These are phyloP conservation scores for Psilocybe tampanensis DNA, from an alignment of 768 basidiomycete genomes.

Conservation along the genomic window DNA sequence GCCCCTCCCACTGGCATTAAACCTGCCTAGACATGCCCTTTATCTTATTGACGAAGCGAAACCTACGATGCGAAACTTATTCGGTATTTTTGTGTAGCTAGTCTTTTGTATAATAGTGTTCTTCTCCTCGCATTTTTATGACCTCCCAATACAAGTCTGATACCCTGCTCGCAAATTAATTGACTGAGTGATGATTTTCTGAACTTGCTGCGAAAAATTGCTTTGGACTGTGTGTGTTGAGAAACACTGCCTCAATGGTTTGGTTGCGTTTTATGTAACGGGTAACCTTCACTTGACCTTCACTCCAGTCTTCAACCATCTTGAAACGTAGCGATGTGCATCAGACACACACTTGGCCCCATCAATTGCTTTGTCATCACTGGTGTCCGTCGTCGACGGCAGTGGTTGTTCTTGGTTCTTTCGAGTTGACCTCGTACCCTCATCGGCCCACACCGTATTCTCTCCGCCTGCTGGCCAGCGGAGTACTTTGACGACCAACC, in stretches of 20 bases:
- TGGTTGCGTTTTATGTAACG: too few species aligned
- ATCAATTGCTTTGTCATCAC: conserved; percentile 14
- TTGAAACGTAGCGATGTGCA: neutral
- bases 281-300: too few species aligned
- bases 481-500: conserved; percentile 12
- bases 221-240: too few species aligned
- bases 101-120: conserved; percentile 3
- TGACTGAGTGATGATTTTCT: too few species aligned
- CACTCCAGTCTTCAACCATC: too few species aligned
- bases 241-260: too few species aligned
- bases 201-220: too few species aligned
- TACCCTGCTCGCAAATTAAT: too few species aligned
- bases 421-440: conserved; percentile 28
- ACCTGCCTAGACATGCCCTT: neutral
- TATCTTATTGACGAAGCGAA: too few species aligned
- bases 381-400: conserved; percentile 1
- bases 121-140: too few species aligned
- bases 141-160: too few species aligned
- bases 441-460: conserved; percentile 16
- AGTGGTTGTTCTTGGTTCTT: neutral
- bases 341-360: neutral
- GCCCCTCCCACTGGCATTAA: conserved; percentile 25
- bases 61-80: neutral
- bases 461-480: conserved; percentile 36
- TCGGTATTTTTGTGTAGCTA: neutral